These are phyloP conservation scores for Antitrichia curtipendula DNA, from an alignment of 225 moss, liverwort and hornwort genomes.

Conservation along the genomic window DNA sequence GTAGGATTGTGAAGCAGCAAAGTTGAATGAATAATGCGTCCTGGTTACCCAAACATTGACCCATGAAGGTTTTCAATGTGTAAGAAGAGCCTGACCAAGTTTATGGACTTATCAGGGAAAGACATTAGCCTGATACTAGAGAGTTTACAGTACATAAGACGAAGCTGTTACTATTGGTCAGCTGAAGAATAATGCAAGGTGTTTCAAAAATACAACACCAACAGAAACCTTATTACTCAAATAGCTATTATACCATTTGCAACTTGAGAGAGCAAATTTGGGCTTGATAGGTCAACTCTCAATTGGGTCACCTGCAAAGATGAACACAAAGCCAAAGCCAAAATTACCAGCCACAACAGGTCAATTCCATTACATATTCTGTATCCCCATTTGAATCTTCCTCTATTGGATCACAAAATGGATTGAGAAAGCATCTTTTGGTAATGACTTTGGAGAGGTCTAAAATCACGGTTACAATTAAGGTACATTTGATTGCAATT, in stretches of 20 bases:
- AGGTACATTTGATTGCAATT: background rate
- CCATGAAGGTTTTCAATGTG: background rate
- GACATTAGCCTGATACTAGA: background rate
- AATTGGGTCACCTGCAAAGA: conserved; percentile 12
- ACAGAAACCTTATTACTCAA: background rate
- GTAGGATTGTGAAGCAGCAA: background rate
- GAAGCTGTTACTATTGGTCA: background rate
- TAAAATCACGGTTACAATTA: too few species aligned
- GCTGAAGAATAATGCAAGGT: background rate
- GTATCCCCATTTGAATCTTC: background rate
- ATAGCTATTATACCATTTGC: background rate
- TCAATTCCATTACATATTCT: background rate
- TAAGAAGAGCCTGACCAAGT: background rate
- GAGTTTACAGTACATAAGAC: background rate
- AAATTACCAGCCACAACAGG: background rate
- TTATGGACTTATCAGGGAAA: background rate
- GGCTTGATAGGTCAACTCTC: background rate
- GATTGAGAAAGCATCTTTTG: background rate
- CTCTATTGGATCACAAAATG: background rate
- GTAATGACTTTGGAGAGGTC: too few species aligned
- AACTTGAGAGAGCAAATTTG: background rate
- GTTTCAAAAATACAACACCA: background rate
- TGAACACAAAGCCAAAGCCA: background rate
- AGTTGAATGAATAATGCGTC: background rate
- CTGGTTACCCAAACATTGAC: background rate